A percentile compares a stretch with the other conserved stretches of the same genome.
These are phyloP conservation scores for Metschnikowia noctiluminum DNA, from an alignment of 805 yeast genomes.

Conservation along the genomic window DNA sequence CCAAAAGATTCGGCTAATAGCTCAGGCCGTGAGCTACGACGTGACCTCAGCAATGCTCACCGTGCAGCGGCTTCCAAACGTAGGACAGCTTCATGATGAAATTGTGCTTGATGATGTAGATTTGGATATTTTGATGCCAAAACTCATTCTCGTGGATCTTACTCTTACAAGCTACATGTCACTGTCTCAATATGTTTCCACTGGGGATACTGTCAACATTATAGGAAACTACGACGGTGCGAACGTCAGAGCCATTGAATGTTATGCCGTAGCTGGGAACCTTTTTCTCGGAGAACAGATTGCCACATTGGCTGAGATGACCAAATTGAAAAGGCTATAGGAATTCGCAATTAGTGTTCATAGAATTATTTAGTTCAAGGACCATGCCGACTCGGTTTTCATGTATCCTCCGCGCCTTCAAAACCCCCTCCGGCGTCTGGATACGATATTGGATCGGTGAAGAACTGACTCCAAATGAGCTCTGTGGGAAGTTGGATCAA, in stretches of 20 bases:
- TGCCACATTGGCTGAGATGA: conserved; percentile 18
- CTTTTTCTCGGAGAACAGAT: conserved; percentile 11
- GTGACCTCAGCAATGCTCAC: conserved; percentile 11
- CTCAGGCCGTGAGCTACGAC: conserved; percentile 25
- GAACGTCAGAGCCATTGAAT: conserved; percentile 21
- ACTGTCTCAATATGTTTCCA: background rate
- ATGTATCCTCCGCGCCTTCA: background rate
- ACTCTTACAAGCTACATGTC: background rate
- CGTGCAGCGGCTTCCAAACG: conserved; percentile 19
- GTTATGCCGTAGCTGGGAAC: conserved; percentile 19
- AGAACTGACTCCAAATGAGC: conserved; percentile 67
- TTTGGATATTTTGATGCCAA: background rate
- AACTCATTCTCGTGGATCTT: conserved; percentile 5
- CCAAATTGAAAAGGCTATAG: conserved; percentile 11
- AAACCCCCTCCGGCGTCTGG: background rate
- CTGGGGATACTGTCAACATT: conserved; percentile 28
- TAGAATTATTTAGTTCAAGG: background rate
- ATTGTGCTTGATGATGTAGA: conserved; percentile 12
- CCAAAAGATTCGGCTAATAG: conserved; percentile 26
- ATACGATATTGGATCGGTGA: conserved; percentile 23
- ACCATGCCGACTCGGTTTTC: too few species aligned
- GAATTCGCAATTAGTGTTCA: background rate
- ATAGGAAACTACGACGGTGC: conserved; percentile 33
- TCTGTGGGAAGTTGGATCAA: conserved; percentile 63
- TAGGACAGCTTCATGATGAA: conserved; percentile 14